These are phyloP conservation scores for Debaryomyces hansenii DNA, from an alignment of 805 yeast species.

Conservation along the genomic window DNA sequence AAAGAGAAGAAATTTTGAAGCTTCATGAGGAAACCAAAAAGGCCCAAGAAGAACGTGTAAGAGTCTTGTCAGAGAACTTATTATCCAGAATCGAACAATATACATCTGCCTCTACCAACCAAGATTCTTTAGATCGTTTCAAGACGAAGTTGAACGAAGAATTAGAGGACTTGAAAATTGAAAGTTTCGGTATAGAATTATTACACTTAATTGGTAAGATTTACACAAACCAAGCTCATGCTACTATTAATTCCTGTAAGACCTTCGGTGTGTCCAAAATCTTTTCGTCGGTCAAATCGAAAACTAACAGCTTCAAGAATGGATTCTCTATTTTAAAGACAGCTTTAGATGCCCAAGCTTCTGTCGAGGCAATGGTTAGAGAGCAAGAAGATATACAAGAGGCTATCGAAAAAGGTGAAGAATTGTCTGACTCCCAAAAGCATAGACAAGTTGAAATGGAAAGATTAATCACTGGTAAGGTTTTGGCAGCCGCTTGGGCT, in stretches of 20 bases:
- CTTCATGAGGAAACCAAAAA: conserved; percentile 56
- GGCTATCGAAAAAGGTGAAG: conserved; percentile 27
- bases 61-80: conserved; percentile 51
- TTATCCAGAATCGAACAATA: conserved; percentile 47
- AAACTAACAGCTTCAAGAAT: conserved; percentile 78
- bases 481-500: conserved; percentile 93
- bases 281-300: conserved; percentile 77
- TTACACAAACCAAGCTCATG: conserved; percentile 73
- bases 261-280: conserved; percentile 87
- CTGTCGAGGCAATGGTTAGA: conserved; percentile 66
- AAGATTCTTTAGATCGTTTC: conserved; percentile 60
- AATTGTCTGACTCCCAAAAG: conserved; percentile 36
- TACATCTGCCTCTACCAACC: conserved; percentile 59
- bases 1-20: conserved; percentile 51
- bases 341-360: conserved; percentile 83
- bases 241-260: conserved; percentile 70
- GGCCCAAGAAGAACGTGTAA: conserved; percentile 49
- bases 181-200: conserved; percentile 91
- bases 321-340: conserved; percentile 80
- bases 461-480: conserved; percentile 79
- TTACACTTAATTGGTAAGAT: conserved; percentile 80
- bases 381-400: conserved; percentile 54
- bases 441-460: conserved; percentile 66
- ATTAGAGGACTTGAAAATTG: conserved; percentile 83
- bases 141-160: conserved; percentile 55